Percentiles rank a stretch among this genome's conserved stretches.
phyloP scores from a whole-genome alignment of 768 basidiomycete species.

The Hericium coralloides region DNA sequence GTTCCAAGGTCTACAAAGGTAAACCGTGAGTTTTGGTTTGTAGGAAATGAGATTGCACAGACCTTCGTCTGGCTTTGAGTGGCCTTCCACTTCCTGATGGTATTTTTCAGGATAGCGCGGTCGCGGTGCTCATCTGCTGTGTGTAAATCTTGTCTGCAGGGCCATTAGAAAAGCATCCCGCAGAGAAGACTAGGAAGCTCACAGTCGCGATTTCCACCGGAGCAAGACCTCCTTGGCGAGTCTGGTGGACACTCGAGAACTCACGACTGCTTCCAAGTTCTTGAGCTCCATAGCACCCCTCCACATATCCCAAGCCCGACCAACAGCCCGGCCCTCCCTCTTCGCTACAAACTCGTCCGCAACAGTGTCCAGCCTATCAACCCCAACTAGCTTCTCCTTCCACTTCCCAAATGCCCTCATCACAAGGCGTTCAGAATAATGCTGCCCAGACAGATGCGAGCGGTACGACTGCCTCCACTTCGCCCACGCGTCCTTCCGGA shows the following conservation, averaged over 20 bases:
- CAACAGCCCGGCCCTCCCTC: constrained; percentile 27
- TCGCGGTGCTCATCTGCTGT: constrained; percentile 37
- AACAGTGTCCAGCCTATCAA: constrained; percentile 36
- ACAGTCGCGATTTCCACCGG: constrained; percentile 53
- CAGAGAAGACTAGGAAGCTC: constrained; percentile 15
- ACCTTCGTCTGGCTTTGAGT: constrained; percentile 43
- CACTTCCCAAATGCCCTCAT: constrained; percentile 41
- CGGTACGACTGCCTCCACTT: constrained; percentile 57
- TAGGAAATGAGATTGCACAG: constrained; percentile 16
- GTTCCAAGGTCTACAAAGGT: constrained; percentile 39
- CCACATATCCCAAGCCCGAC: constrained; percentile 53
- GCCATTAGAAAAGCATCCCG: too few relatives aligned
- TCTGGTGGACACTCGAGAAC: constrained; percentile 36
- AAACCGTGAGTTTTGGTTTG: constrained; percentile 1
- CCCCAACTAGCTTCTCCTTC: constrained; percentile 33
- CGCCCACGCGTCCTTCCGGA: constrained; percentile 51
- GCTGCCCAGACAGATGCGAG: constrained; percentile 41
- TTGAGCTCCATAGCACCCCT: constrained; percentile 34
- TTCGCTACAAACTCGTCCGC: constrained; percentile 35
- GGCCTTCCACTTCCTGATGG: constrained; percentile 47
- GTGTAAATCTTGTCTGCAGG: constrained; percentile 34
- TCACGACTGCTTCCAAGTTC: constrained; percentile 35
- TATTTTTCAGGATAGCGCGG: constrained; percentile 32
- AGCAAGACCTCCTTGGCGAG: constrained; percentile 39
- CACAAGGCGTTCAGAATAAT: constrained; percentile 37